A percentile compares a stretch with the other conserved stretches of the same genome.
These are phyloP conservation scores for Cucurbita pepo DNA, from an alignment of 306 rosid species.

Conservation along the genomic window DNA sequence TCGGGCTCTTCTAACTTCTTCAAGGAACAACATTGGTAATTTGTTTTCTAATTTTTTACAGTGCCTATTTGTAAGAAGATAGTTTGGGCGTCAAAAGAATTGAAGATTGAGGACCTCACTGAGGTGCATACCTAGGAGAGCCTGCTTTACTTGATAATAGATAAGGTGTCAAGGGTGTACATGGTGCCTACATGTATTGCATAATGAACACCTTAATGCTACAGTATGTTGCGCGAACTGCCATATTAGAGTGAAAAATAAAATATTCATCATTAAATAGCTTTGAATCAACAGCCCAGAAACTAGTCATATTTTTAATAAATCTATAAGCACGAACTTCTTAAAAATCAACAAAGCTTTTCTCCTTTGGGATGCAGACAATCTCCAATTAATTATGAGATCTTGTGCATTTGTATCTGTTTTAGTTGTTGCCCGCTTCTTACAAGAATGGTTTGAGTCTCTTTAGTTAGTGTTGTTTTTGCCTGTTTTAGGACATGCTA, in stretches of 20 bases:
- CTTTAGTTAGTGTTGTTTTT: not conserved
- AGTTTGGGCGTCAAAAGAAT: not conserved
- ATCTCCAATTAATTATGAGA: not conserved
- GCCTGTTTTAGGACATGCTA: not conserved
- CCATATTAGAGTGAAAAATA: no score
- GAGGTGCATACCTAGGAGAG: not conserved
- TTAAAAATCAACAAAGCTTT: not conserved
- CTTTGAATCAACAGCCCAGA: no score
- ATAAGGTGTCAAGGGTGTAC: not conserved
- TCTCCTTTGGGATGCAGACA: not conserved
- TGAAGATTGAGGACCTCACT: not conserved
- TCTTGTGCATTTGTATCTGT: not conserved
- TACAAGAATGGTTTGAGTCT: not conserved
- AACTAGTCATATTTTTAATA: no score
- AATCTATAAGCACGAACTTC: no score
- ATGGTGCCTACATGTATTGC: not conserved
- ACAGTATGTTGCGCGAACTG: not conserved
- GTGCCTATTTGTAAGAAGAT: not conserved
- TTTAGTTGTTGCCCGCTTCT: not conserved
- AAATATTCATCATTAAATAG: no score
- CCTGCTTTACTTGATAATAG: not conserved
- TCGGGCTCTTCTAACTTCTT: constrained; percentile 94
- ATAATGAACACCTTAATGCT: not conserved
- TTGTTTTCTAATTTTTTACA: constrained; percentile 12
- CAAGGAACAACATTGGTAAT: constrained; percentile 82